Evolutionary conservation across 192 early-diverging fungal species (phyloP), one percentile per base, ranked within the genome.

Genomic region (Entomortierella chlamydospora): DNA sequence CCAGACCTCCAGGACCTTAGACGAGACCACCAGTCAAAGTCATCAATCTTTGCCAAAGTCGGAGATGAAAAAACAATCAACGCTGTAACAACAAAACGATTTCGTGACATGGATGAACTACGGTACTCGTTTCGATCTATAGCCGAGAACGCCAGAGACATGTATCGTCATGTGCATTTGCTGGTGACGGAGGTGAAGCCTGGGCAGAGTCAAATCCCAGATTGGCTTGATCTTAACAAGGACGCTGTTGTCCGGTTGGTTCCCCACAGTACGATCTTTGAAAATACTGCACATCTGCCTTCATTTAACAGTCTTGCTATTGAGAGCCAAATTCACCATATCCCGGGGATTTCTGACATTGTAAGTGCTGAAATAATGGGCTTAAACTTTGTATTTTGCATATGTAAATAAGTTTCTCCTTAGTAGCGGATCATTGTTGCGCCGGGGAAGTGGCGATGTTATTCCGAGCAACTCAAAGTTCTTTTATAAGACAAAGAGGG

Each of bases 291-390:
- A 6, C 37, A 79, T 54, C 56, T 84, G 23, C 83, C 83, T 9
- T 71, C 70, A 6, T 84, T 82, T 50, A 84, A 73, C 63, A 82
- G 81, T 55, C 47, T 78, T 43, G 64, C 80, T 1, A 84, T 84
- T 41, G 83, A 84, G 47, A 73, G 62, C 15, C 69, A 82, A 33
- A 63, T 84, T 28, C 54, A 57, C 13, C 61, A 80, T 17, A 60
- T 80, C 60, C 68, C 68, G n/a, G 73, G 64, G 0, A 18, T 83
- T 5, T 39, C 68, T 2, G 73, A 83, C 22, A 51, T 70, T 26
- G 82, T 83, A 73, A 68, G 82, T 64, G 28, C 2, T 9, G n/a
- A n/a, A 9, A 0, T n/a, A 49, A 0, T n/a, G 34, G 6, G n/a
- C n/a, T n/a, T n/a, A n/a, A n/a, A n/a, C n/a, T 49, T 18, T 71